Conservation (phyloP, 2,329 filamentous ascomycete genomes). For the Phialocephala subalpina region DNA sequence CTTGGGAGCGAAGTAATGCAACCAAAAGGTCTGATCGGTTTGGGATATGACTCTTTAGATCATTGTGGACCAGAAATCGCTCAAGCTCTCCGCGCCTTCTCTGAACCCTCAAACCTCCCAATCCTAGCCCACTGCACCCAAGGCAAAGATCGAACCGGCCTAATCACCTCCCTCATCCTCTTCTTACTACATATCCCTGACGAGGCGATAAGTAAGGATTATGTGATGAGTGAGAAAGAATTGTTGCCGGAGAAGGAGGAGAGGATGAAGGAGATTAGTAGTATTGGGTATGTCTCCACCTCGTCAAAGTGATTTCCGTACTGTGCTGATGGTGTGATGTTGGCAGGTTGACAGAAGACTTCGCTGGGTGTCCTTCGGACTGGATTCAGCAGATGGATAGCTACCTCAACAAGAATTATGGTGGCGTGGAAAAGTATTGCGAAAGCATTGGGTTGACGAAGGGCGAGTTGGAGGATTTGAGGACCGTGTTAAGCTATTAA, state of each 20-base stretch:
- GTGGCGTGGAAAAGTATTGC: slow-evolving; percentile 72
- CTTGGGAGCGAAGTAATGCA: slow-evolving; percentile 76
- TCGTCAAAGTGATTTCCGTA: too few relatives aligned
- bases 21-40: slow-evolving; percentile 73
- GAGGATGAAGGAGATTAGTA: slow-evolving; percentile 71
- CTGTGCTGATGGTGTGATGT: too few relatives aligned
- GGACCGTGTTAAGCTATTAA: neutral
- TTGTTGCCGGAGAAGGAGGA: slow-evolving; percentile 68
- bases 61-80: slow-evolving; percentile 70
- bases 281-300: too few relatives aligned
- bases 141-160: slow-evolving; percentile 84
- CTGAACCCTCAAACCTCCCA: slow-evolving; percentile 62
- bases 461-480: slow-evolving; percentile 36
- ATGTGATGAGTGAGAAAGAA: slow-evolving; percentile 69
- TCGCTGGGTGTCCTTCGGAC: slow-evolving; percentile 69
- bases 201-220: slow-evolving; percentile 74
- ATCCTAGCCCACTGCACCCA: slow-evolving; percentile 85
- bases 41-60: slow-evolving; percentile 74
- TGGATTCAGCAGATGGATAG: slow-evolving; percentile 67
- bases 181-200: slow-evolving; percentile 66
- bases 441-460: slow-evolving; percentile 64
- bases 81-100: slow-evolving; percentile 57
- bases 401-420: slow-evolving; percentile 69
- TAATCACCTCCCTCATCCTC: slow-evolving; percentile 73
- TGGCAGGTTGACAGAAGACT: slow-evolving; percentile 75